A percentile compares a stretch with the other conserved stretches of the same genome.
Evolutionary conservation across 140 eudicot genomes (phyloP).

Genomic region (Oenanthe javanica): DNA sequence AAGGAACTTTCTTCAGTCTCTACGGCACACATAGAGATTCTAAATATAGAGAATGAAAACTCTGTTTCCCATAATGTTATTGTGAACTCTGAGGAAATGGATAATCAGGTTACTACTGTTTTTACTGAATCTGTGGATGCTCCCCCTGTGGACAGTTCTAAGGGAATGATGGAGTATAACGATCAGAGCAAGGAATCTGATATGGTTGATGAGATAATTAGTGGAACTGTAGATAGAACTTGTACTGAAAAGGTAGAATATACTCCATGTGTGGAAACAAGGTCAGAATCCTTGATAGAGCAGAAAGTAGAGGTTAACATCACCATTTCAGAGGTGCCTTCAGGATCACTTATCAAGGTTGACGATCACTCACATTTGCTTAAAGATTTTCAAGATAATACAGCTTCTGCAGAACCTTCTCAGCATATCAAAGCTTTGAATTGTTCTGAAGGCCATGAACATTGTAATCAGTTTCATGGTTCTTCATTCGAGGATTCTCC

Average conservation of each 20-base stretch:
- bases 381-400: constrained; percentile 11
- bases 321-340: constrained; percentile 10
- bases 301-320: constrained; percentile 13
- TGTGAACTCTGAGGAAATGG: constrained; percentile 17
- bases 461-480: constrained; percentile 13
- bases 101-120: constrained; percentile 1
- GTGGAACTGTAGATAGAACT: constrained; percentile 12
- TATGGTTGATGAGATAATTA: constrained; percentile 2
- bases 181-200: background rate
- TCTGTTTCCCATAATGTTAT: constrained; percentile 17
- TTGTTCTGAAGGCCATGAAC: constrained; percentile 8
- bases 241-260: background rate
- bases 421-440: constrained; percentile 4
- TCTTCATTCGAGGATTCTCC: constrained; percentile 14
- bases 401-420: constrained; percentile 7
- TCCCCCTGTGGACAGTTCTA: background rate
- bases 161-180: background rate
- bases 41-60: constrained; percentile 17
- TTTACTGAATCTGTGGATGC: background rate
- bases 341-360: constrained; percentile 7
- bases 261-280: constrained; percentile 8
- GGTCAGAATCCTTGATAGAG: constrained; percentile 11
- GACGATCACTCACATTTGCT: constrained; percentile 1
- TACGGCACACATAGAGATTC: constrained; percentile 9
- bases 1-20: constrained; percentile 28